Evolutionary conservation across 2,329 filamentous ascomycete species (phyloP), one percentile per base, ranked within the genome.

Genomic region (Penicillium digitatum): DNA sequence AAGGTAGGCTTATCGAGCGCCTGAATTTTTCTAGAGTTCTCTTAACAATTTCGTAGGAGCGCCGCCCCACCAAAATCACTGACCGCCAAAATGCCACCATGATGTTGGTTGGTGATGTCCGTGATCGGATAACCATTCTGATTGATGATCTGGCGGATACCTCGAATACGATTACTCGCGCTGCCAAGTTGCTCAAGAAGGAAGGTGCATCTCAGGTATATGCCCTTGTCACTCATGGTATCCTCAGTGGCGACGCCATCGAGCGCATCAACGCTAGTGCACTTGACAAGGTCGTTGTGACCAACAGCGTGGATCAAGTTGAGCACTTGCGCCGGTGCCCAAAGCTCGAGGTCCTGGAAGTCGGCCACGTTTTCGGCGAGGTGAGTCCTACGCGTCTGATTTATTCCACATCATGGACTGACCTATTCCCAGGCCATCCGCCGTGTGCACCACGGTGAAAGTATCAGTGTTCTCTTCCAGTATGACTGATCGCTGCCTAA

Each of bases 101-200:
- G 89, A 94, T 96, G 88, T 81, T 96, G 38, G 92, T 96, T 37
- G 92, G 92, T 60, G 86, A 95, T 69, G 90, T 96, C 52, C 81
- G 82, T 52, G 85, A 88, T 64, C 87, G 88, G 62, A 87, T 88
- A 49, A 89, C 90, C 63, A 96, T 99, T 66, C 80, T 99, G 57
- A 85, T 99, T 60, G 94, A 99, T 72, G 94, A 99, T 73, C 80
- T 99, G 66, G 89, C 89, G 20, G 94, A 99, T 72, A 99, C 94
- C 1, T 94, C 89, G 53, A 97, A 97, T 76, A 99, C 94, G 35
- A 96, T 97, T 66, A 97, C 93, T 0, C 85, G 94, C 57, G 94
- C 94, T 9, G 94, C 94, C 29, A 96, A 97, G 78, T 82, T 97
- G n/a, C 79, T 97, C 62, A 96, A 96, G 79, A 93, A 90, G 67